These are phyloP conservation scores for Monilinia vaccinii-corymbosi DNA, from an alignment of 2,329 filamentous ascomycete genomes.

Conservation along the genomic window DNA sequence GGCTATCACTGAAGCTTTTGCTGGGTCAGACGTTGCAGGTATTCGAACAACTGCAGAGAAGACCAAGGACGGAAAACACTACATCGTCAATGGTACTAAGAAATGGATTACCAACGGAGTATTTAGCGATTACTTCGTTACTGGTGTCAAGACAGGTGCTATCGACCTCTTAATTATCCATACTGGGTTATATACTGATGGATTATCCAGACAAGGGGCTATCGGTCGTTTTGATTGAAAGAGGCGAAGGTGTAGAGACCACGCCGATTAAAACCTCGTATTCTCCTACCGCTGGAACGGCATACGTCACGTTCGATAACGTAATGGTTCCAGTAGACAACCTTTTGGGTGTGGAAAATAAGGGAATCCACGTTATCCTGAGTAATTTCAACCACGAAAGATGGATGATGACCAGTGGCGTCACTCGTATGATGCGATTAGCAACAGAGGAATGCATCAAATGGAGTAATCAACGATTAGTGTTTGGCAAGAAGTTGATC, in stretches of 20 bases:
- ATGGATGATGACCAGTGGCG: constrained; percentile 59
- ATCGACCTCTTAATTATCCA: neutral
- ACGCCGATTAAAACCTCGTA: constrained; percentile 75
- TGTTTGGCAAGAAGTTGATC: constrained; percentile 74
- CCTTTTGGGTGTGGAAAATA: constrained; percentile 72
- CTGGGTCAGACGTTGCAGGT: constrained; percentile 72
- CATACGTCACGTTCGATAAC: constrained; percentile 65
- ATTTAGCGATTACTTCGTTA: constrained; percentile 77
- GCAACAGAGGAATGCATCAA: constrained; percentile 79
- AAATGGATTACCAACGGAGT: constrained; percentile 83
- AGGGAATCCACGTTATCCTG: constrained; percentile 77
- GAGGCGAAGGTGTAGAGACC: constrained; percentile 66
- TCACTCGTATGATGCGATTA: constrained; percentile 54
- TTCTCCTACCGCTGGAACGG: constrained; percentile 54
- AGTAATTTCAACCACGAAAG: constrained; percentile 86
- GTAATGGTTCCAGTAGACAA: constrained; percentile 76
- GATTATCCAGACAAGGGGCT: constrained; percentile 53
- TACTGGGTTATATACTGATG: neutral
- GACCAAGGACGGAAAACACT: constrained; percentile 62
- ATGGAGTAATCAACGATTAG: constrained; percentile 79
- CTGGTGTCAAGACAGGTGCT: constrained; percentile 57
- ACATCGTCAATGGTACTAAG: constrained; percentile 67
- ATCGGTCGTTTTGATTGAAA: constrained; percentile 65
- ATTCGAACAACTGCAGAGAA: constrained; percentile 71
- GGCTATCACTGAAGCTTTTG: constrained; percentile 83